phyloP scores from a whole-genome alignment of 2,329 filamentous ascomycete genomes.

The Coniella vitis region DNA sequence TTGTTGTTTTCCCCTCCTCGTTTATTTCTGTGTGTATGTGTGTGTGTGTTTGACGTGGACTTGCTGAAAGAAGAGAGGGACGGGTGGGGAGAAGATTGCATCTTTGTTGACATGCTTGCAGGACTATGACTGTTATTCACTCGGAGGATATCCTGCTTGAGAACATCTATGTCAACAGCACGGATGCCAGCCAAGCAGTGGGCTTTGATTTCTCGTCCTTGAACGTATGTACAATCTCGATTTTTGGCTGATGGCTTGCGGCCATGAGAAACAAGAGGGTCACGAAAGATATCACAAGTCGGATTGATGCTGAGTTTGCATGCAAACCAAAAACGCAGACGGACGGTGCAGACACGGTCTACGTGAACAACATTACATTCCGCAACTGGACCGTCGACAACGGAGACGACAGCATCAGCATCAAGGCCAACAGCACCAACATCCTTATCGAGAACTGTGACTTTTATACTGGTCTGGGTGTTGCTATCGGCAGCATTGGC shows the following conservation, averaged over 20 bases:
- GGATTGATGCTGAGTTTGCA: too few species aligned
- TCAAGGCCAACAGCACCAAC: conserved; percentile 34
- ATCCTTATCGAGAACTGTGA: conserved; percentile 31
- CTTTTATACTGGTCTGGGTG: conserved; percentile 30
- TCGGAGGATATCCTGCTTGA: conserved; percentile 12
- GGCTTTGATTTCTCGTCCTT: conserved; percentile 14
- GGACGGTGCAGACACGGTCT: conserved; percentile 13
- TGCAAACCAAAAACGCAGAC: too few species aligned
- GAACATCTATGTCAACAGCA: conserved; percentile 14
- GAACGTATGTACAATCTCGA: conserved; percentile 4
- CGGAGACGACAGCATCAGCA: conserved; percentile 31
- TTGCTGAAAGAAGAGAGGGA: too few species aligned
- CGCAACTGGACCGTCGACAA: conserved; percentile 13
- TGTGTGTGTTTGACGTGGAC: too few species aligned
- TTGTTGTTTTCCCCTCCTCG: too few species aligned
- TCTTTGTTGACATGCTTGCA: too few species aligned
- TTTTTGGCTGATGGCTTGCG: too few species aligned
- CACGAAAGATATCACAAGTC: too few species aligned
- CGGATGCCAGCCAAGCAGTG: conserved; percentile 11
- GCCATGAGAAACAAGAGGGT: too few species aligned
- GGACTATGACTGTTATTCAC: conserved; percentile 18
- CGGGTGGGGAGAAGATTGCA: too few species aligned
- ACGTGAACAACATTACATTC: conserved; percentile 15
- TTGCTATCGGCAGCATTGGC: conserved; percentile 32
- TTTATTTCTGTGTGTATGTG: too few species aligned